Conservation (phyloP, 148 eudicot species). For the Chenopodium formosanum region DNA sequence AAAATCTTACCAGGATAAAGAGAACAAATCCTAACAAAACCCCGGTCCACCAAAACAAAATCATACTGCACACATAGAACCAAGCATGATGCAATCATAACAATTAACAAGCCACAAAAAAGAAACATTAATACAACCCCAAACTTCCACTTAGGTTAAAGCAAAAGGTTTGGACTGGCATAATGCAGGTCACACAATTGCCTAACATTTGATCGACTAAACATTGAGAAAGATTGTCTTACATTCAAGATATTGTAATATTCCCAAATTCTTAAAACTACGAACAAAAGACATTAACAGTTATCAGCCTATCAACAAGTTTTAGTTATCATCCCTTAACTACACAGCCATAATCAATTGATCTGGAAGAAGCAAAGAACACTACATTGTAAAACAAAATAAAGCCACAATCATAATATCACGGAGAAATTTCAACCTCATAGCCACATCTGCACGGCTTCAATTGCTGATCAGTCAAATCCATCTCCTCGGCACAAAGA, state of each 20-base stretch:
- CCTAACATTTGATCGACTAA: neutral
- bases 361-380: neutral
- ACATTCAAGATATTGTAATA: neutral
- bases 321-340: neutral
- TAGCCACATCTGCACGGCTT: slow-evolving; percentile 99
- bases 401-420: neutral
- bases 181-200: neutral
- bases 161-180: neutral
- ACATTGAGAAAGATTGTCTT: neutral
- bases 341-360: neutral
- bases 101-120: neutral
- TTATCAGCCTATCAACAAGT: neutral
- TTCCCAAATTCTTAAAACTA: too few relatives aligned
- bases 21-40: too few relatives aligned
- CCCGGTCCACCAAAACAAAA: neutral
- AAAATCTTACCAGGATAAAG: too few relatives aligned
- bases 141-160: neutral
- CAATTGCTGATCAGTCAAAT: slow-evolving; percentile 93
- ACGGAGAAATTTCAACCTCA: slow-evolving; percentile 47
- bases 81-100: neutral
- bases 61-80: neutral
- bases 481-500: slow-evolving; percentile 98
- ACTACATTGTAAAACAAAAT: neutral
- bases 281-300: too few relatives aligned
- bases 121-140: neutral